phyloP scores from a whole-genome alignment of 1,284 basidiomycete genomes.

The Meira miltonrushii region DNA sequence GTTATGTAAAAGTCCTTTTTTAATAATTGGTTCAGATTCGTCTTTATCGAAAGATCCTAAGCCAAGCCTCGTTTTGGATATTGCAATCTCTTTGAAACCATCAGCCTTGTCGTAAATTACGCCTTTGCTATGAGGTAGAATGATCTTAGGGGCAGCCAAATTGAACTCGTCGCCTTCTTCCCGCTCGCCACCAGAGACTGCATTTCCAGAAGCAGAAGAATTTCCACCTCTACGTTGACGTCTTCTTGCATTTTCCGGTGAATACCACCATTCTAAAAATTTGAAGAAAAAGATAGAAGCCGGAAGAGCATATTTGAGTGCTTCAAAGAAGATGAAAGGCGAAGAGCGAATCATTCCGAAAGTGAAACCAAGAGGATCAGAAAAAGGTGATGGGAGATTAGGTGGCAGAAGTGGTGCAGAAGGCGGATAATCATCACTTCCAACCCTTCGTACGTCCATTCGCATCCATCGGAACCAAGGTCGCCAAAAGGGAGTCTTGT shows the following conservation, averaged over 20 bases:
- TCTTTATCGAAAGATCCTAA: slow-evolving; percentile 33
- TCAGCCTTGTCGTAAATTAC: slow-evolving; percentile 13
- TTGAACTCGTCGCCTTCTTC: slow-evolving; percentile 5
- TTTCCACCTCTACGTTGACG: slow-evolving; percentile 55
- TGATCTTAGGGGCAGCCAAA: slow-evolving; percentile 21
- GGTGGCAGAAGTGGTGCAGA: slow-evolving; percentile 20
- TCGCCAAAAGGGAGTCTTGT: slow-evolving; percentile 76
- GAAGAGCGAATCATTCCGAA: slow-evolving; percentile 18
- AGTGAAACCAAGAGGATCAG: slow-evolving; percentile 25
- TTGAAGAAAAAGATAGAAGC: slow-evolving; percentile 93
- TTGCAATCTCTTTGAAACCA: slow-evolving; percentile 18
- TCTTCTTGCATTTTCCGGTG: slow-evolving; percentile 70
- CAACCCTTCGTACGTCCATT: slow-evolving; percentile 68
- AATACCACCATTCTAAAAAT: slow-evolving; percentile 99
- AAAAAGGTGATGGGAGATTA: slow-evolving; percentile 25
- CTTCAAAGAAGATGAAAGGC: slow-evolving; percentile 41
- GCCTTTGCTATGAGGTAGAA: slow-evolving; percentile 19
- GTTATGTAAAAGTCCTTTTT: slow-evolving; percentile 57
- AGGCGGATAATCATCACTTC: slow-evolving; percentile 60
- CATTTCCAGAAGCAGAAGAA: slow-evolving; percentile 4
- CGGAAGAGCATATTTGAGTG: slow-evolving; percentile 72
- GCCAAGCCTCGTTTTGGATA: slow-evolving; percentile 9
- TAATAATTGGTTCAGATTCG: slow-evolving; percentile 4
- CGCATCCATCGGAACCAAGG: slow-evolving; percentile 85
- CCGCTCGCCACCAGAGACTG: slow-evolving; percentile 9